Conservation (phyloP, 1,284 basidiomycete genomes). For the Exobasidium cylindrosporum region DNA sequence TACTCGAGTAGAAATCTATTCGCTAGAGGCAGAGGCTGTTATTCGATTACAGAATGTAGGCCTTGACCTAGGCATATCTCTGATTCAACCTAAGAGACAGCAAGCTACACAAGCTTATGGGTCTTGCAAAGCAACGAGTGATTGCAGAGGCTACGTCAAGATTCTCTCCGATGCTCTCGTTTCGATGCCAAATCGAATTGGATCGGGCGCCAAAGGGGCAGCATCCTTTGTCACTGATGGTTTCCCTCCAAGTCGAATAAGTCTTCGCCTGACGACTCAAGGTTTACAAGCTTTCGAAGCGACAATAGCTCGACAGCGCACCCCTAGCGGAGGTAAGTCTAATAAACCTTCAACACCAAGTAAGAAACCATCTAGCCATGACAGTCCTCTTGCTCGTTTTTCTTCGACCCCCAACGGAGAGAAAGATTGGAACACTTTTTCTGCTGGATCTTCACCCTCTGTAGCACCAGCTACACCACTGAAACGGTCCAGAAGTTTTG, state of each 20-base stretch:
- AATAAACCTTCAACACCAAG: neutral
- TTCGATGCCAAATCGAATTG: conserved; percentile 31
- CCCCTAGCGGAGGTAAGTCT: neutral
- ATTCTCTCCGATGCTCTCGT: conserved; percentile 6
- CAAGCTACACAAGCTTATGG: neutral
- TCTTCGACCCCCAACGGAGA: too few relatives aligned
- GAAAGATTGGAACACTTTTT: neutral
- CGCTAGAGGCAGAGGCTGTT: conserved; percentile 33
- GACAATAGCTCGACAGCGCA: neutral
- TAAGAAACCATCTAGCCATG: neutral
- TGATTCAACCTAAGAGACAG: neutral
- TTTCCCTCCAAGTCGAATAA: conserved; percentile 30
- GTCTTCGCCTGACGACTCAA: conserved; percentile 27
- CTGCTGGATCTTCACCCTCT: neutral
- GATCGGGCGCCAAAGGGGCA: conserved; percentile 32
- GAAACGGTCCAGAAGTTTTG: neutral
- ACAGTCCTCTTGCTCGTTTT: neutral
- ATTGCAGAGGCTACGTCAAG: neutral
- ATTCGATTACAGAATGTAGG: conserved; percentile 30
- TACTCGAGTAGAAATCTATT: conserved; percentile 32
- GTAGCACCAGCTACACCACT: neutral
- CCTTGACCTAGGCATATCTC: conserved; percentile 31
- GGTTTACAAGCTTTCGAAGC: conserved; percentile 38
- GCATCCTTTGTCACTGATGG: conserved; percentile 34
- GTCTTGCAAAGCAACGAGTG: too few relatives aligned